Evolutionary conservation across 306 rosid species (phyloP).

Genomic region (Malus orientalis): DNA sequence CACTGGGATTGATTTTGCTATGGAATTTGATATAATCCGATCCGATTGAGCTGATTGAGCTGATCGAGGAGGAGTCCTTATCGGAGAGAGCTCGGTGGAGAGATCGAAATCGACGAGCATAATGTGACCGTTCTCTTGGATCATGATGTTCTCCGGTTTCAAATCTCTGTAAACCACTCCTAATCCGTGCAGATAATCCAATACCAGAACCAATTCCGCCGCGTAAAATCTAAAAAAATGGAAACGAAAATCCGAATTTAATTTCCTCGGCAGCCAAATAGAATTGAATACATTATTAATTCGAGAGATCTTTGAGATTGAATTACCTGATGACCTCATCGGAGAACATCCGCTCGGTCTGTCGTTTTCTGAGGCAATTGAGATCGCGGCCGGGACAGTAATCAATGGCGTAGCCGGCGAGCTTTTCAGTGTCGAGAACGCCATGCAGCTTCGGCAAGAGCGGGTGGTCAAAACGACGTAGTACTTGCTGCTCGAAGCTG

Average conservation of each 20-base stretch:
- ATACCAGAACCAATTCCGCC: slow-evolving; percentile 65
- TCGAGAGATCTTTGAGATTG: background rate
- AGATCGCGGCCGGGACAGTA: slow-evolving; percentile 84
- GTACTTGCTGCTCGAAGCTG: slow-evolving; percentile 62
- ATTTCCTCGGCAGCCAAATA: background rate
- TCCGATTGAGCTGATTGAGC: slow-evolving; percentile 3
- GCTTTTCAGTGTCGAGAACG: slow-evolving; percentile 43
- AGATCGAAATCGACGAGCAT: slow-evolving; percentile 94
- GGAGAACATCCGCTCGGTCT: slow-evolving; percentile 63
- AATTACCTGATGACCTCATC: slow-evolving; percentile 62
- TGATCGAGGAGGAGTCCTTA: slow-evolving; percentile 12
- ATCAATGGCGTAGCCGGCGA: slow-evolving; percentile 59
- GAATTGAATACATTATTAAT: too few species aligned
- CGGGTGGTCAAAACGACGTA: slow-evolving; percentile 57
- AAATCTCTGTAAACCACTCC: slow-evolving; percentile 85
- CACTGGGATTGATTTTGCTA: slow-evolving; percentile 18
- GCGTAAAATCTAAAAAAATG: slow-evolving; percentile 59
- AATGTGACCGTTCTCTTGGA: slow-evolving; percentile 81
- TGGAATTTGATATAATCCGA: background rate
- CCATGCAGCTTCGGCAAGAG: slow-evolving; percentile 61
- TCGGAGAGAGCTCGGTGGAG: slow-evolving; percentile 47
- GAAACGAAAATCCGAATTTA: background rate
- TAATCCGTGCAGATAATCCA: slow-evolving; percentile 70
- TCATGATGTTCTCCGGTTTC: slow-evolving; percentile 83
- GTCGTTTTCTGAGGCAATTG: slow-evolving; percentile 48